Evolutionary conservation across 2,329 filamentous ascomycete genomes (phyloP), one percentile per base, ranked within the genome.

Genomic region (Hypoxylon sp.): DNA sequence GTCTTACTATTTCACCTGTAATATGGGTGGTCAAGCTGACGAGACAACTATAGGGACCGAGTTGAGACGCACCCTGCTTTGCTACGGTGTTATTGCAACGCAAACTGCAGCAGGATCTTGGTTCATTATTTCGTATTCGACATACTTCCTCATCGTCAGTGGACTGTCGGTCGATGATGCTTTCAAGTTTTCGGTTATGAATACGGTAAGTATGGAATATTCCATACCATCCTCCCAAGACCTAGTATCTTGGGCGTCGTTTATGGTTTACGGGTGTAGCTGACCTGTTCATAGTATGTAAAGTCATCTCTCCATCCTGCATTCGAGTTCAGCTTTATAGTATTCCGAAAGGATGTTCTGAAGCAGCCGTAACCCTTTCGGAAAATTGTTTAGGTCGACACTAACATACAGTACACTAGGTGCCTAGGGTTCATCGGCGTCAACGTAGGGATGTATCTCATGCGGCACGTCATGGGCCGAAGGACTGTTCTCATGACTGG

Each of bases 141-240:
- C 80, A 2, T 82, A 82, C 65, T 83, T 79, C 66, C 72, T 78
- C 65, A 73, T 73, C 18, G 74, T 79, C 0, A 72, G 75, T 2
- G 78, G 78, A 1, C 62, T 77, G 24, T 62, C 66, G 3, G 73
- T 79, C 23, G 67, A 73, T 23, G 73, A 79, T 20, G 73, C 80
- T 1, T 83, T 83, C 68, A 73, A 77, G 41, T 82, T 77, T 65
- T 75, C 75, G 6, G 76, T 83, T 45, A 78, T 83, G 74, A 79
- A 78, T 57, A 78, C 77, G 3, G 26, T 27, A 27, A n/a, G n/a
- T 27, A 11, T 27, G 8, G 11, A 27, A 27, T 11, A 27, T 27
- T 7, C 11, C 26, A 11, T 27, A 27, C 26, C 11, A 3, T 27
- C 8, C 9, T 27, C 26, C 8, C 11, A 2, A 27, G 11, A 7